Conservation (phyloP, 257 asterid genomes). For the Fraxinus pennsylvanica region DNA sequence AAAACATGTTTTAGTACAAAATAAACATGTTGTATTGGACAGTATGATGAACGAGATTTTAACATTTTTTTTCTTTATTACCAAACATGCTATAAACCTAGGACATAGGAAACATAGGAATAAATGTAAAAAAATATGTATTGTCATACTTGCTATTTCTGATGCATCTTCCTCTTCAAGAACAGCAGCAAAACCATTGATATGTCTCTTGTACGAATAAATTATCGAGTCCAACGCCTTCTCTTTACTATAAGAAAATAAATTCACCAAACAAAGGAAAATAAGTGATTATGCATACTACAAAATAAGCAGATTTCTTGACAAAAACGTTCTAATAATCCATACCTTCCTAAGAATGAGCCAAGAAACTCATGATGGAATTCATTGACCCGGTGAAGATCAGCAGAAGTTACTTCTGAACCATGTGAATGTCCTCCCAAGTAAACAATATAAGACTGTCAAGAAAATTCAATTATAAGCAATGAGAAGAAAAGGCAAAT, state of each 20-base stretch:
- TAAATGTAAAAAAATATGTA: background rate
- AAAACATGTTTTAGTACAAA: background rate
- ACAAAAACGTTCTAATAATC: background rate
- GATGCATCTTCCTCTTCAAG: constrained; percentile 44
- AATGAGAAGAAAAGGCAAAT: background rate
- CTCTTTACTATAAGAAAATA: constrained; percentile 22
- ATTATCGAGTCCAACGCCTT: constrained; percentile 42
- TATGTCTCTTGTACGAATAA: constrained; percentile 42
- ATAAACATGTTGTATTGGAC: background rate
- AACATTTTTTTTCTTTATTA: background rate
- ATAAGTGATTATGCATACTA: background rate
- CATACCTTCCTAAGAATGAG: constrained; percentile 46
- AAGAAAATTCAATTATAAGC: background rate
- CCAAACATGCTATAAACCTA: background rate
- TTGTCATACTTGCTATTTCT: constrained; percentile 30
- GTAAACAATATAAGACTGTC: constrained; percentile 46
- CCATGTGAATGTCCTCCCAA: constrained; percentile 53
- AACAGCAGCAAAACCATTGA: constrained; percentile 53
- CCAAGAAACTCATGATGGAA: constrained; percentile 42
- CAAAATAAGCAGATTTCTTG: background rate
- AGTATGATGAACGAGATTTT: too few species aligned
- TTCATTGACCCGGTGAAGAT: constrained; percentile 31
- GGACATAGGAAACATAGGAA: background rate
- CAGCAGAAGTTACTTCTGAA: constrained; percentile 21
- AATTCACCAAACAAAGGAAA: background rate